Evolutionary conservation across 2,329 filamentous ascomycete genomes (phyloP).

Genomic region (Fusarium nelsonii): DNA sequence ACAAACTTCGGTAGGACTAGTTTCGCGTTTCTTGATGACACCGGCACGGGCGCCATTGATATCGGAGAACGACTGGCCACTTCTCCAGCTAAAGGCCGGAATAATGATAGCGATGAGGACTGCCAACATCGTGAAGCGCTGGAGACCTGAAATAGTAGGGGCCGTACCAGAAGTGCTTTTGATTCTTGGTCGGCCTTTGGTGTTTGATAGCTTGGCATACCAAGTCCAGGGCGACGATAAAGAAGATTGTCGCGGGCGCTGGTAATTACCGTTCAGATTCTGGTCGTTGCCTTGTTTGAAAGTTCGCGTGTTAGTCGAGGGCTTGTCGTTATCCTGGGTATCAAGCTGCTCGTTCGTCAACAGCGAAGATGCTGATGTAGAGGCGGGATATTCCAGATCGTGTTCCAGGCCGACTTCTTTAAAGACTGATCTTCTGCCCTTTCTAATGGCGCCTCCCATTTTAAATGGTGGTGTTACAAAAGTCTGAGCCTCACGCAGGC

Average conservation of each 20-base stretch:
- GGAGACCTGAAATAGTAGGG: conserved; percentile 56
- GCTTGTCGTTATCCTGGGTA: conserved; percentile 49
- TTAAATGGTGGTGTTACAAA: conserved; percentile 55
- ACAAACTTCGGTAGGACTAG: conserved; percentile 63
- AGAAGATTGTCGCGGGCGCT: conserved; percentile 32
- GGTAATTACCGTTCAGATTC: conserved; percentile 14
- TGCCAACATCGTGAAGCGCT: conserved; percentile 61
- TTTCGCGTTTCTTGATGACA: conserved; percentile 52
- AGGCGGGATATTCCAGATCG: conserved; percentile 46
- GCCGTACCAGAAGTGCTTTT: conserved; percentile 59
- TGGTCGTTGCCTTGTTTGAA: conserved; percentile 16
- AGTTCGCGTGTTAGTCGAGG: conserved; percentile 39
- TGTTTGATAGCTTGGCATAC: conserved; percentile 59
- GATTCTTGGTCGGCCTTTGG: conserved; percentile 57
- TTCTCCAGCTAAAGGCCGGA: conserved; percentile 60
- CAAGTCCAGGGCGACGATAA: conserved; percentile 52
- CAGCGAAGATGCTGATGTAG: conserved; percentile 25
- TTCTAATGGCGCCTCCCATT: conserved; percentile 61
- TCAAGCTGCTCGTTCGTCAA: conserved; percentile 31
- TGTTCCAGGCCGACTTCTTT: conserved; percentile 63
- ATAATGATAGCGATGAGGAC: conserved; percentile 64
- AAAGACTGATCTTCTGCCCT: conserved; percentile 65
- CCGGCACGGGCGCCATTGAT: conserved; percentile 62
- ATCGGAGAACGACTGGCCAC: conserved; percentile 54
- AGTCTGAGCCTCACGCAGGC: conserved; percentile 62